phyloP scores from a whole-genome alignment of 352 stramenopile genomes.

The Pythium grandisporangium region DNA sequence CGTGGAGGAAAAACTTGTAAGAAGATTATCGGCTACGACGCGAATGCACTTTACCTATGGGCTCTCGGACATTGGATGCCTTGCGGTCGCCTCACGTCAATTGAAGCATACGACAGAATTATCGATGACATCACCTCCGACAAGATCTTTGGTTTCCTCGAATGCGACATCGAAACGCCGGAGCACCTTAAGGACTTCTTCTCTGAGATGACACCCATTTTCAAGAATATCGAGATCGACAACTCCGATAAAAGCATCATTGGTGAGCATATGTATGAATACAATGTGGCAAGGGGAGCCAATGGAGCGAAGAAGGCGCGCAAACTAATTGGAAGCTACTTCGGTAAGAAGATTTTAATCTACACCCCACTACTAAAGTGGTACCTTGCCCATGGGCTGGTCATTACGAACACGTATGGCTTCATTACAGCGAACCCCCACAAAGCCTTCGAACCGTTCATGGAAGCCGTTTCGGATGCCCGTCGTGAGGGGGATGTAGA shows the following conservation, averaged over 20 bases:
- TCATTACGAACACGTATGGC: conserved; percentile 15
- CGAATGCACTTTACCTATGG: conserved; percentile 23
- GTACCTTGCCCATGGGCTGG: conserved; percentile 22
- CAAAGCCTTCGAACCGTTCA: conserved; percentile 13
- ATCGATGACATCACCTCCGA: conserved; percentile 21
- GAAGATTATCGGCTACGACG: conserved; percentile 18
- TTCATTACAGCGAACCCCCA: conserved; percentile 15
- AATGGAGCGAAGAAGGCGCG: conserved; percentile 1
- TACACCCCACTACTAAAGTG: conserved; percentile 25
- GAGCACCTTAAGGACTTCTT: conserved; percentile 22
- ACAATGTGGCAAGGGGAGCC: conserved; percentile 4
- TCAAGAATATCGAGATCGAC: conserved; percentile 24
- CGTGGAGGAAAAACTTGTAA: conserved; percentile 10
- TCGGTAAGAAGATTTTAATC: conserved; percentile 23
- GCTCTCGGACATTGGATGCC: conserved; percentile 19
- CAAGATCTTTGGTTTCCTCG: conserved; percentile 25
- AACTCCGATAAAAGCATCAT: conserved; percentile 9
- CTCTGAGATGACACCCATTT: conserved; percentile 24
- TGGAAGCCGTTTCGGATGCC: conserved; percentile 14
- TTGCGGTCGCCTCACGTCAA: conserved; percentile 12
- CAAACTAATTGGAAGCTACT: conserved; percentile 25
- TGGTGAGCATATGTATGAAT: conserved; percentile 19
- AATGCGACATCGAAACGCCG: conserved; percentile 27
- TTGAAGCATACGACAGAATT: conserved; percentile 13
- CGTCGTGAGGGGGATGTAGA: conserved; percentile 15